A percentile compares a stretch with the other conserved stretches of the same genome.
phyloP scores from a whole-genome alignment of 176 grass and related monocot genomes.

The Cenchrus purpureus region DNA sequence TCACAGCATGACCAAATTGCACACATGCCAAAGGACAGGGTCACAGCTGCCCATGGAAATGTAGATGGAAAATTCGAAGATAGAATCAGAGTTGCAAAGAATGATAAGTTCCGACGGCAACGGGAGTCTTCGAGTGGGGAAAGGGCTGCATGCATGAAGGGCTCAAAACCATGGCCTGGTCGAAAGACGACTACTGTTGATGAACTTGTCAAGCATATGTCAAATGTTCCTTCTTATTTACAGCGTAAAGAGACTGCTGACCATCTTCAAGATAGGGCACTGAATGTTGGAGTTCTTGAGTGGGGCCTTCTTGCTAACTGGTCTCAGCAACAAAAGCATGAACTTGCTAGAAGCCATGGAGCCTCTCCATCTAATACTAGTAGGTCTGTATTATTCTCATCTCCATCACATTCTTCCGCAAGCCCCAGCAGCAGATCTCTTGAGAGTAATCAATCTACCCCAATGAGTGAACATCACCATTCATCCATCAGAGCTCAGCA shows the following conservation, averaged over 20 bases:
- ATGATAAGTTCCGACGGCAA: slow-evolving; percentile 47
- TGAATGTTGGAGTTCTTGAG: slow-evolving; percentile 91
- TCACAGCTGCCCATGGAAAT: slow-evolving; percentile 24
- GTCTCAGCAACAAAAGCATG: slow-evolving; percentile 67
- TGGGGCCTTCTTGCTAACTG: slow-evolving; percentile 85
- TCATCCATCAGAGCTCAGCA: slow-evolving; percentile 39
- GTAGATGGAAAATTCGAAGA: slow-evolving; percentile 69
- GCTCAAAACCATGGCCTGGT: slow-evolving; percentile 88
- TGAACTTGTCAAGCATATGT: slow-evolving; percentile 95
- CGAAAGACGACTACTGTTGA: slow-evolving; percentile 59
- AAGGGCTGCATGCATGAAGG: slow-evolving; percentile 46
- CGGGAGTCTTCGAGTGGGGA: slow-evolving; percentile 38
- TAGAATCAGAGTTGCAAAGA: slow-evolving; percentile 57
- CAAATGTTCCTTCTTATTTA: slow-evolving; percentile 89
- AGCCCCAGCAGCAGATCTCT: slow-evolving; percentile 57
- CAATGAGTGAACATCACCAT: slow-evolving; percentile 40
- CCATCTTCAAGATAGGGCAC: slow-evolving; percentile 74
- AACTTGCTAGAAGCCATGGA: slow-evolving; percentile 36
- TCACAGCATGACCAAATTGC: slow-evolving; percentile 46
- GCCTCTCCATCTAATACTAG: slow-evolving; percentile 52
- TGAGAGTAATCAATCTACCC: slow-evolving; percentile 56
- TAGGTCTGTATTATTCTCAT: slow-evolving; percentile 53
- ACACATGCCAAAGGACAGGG: slow-evolving; percentile 48
- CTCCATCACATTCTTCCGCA: slow-evolving; percentile 51
- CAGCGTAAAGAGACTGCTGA: slow-evolving; percentile 51